These are phyloP conservation scores for Erythrophleum ivorense DNA, from an alignment of 331 rosid genomes.

Conservation along the genomic window DNA sequence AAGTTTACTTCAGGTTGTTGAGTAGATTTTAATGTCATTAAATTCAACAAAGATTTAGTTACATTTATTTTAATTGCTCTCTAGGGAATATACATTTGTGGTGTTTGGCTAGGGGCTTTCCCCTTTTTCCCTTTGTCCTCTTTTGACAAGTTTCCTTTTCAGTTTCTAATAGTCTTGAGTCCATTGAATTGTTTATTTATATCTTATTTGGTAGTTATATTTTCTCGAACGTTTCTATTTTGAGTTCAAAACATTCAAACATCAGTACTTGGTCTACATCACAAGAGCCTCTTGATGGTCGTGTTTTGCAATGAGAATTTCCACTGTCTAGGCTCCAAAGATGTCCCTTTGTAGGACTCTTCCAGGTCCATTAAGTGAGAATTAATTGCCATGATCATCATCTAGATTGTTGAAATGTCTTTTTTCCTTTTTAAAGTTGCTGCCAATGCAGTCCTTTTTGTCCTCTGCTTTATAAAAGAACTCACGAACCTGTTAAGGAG, in stretches of 20 bases:
- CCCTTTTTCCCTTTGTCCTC: background rate
- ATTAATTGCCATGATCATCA: conserved; percentile 1
- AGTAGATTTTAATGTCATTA: conserved; percentile 27
- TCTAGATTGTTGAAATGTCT: background rate
- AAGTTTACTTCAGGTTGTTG: conserved; percentile 29
- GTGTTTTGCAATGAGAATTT: background rate
- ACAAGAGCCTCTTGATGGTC: background rate
- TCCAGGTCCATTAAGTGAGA: background rate
- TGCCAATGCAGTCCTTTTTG: background rate
- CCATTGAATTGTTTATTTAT: background rate
- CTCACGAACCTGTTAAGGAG: background rate
- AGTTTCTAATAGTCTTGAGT: background rate
- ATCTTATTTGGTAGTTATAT: conserved; percentile 27
- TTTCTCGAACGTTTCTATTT: conserved; percentile 5
- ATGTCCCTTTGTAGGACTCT: background rate
- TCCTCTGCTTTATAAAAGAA: background rate
- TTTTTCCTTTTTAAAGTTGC: background rate
- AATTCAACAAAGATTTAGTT: background rate
- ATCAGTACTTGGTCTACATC: background rate
- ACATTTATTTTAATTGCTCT: conserved; percentile 25
- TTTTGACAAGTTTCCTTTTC: conserved; percentile 1
- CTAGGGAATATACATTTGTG: background rate
- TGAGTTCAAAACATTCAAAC: conserved; percentile 29
- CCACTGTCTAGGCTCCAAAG: background rate
- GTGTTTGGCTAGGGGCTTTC: background rate